Evolutionary conservation across 768 basidiomycete genomes (phyloP), one percentile per base, ranked within the genome.

Genomic region (Pleurotus salmoneostramineus): DNA sequence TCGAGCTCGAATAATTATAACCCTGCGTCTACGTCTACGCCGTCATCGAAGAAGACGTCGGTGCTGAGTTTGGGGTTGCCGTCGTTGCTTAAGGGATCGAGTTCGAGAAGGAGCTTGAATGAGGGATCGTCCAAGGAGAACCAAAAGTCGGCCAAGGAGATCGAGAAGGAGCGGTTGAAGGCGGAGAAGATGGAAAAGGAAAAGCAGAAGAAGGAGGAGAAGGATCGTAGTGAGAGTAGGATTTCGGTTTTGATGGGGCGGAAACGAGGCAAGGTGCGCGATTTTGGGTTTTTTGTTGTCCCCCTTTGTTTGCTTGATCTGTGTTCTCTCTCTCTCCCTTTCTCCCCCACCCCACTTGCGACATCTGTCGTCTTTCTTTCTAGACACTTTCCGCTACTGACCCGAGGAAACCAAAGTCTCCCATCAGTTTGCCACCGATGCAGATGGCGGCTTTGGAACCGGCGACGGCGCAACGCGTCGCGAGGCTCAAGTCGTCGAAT

Each of bases 191-290:
- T 63, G 21, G 77, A 82, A 62, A 82, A 77, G 64, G 79, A 80
- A 61, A 83, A 76, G 63, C 77, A 79, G 62, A 79, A 79, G 68
- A 91, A 88, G 67, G 90, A 92, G 62, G 90, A 91, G 52, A 93
- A 93, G 71, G 91, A 92, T 66, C 81, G 93, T 42, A 94, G 92
- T 62, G 91, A 94, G 73, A 93, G 93, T 66, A 82, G 93, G 65
- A 93, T 95, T 63, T 92, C 93, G 8, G 84, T 87, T 31, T 74
- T 95, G 58, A 92, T 95, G 79, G 90, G 91, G 36, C 79, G 94
- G 67, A 94, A 89, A 69, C 81, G 94, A 52, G 95, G 94, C 72
- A 95, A 96, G 85, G 94, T 95, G 60, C 36, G 7, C 56, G 50
- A 48, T 54, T 37, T 37, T 27, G 21, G 21, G 21, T 27, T 27